Base-by-base conservation (phyloP, 2,329 filamentous ascomycete species). In the Apiospora sp. region DNA sequence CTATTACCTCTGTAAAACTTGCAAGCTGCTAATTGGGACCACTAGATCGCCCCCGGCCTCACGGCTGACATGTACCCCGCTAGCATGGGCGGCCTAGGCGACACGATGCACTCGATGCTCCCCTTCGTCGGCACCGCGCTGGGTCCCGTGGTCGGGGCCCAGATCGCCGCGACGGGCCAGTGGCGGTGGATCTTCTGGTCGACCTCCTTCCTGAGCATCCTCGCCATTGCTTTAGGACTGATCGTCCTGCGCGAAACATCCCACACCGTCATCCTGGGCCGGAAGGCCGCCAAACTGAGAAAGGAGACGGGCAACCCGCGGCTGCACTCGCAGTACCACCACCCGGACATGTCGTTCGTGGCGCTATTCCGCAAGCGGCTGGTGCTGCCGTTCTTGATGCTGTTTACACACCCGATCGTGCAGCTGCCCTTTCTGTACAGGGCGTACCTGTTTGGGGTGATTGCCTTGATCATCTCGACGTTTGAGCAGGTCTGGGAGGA, bases 101-200 rank as follows among this genome's bases (percentile, higher is more conserved):
- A 84, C 75, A 78, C 81, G 2, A 78, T 85, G 19, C 87, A 83
- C 80, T 81, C 79, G 3, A 75, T 86, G 51, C 83, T 76, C 1
- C 83, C 75, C 6, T 75, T 78, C n/a, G 73, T 82, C 27, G 81
- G 79, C 5, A 82, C 80, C 10, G 75, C 79, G 0, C 72, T 82
- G 1, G 83, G 82, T 0, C 82, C 82, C 0, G 78, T 82, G 13
- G 75, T 75, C 1, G 83, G 85, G 19, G 85, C 80, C 0, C 87
- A 82, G 72, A 78, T 86, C n/a, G 77, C 81, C 2, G 76, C 85
- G 71, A 75, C 76, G 2, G 79, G 82, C 54, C 83, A 81, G 12
- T 87, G 85, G 86, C 79, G 85, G 1, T 87, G 85, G 85, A 78
- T 80, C 6, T 87, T 87, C 75, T 87, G 83, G 82, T 74, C 84